phyloP scores from a whole-genome alignment of 2,329 filamentous ascomycete genomes.

The Dothidotthia symphoricarpi region DNA sequence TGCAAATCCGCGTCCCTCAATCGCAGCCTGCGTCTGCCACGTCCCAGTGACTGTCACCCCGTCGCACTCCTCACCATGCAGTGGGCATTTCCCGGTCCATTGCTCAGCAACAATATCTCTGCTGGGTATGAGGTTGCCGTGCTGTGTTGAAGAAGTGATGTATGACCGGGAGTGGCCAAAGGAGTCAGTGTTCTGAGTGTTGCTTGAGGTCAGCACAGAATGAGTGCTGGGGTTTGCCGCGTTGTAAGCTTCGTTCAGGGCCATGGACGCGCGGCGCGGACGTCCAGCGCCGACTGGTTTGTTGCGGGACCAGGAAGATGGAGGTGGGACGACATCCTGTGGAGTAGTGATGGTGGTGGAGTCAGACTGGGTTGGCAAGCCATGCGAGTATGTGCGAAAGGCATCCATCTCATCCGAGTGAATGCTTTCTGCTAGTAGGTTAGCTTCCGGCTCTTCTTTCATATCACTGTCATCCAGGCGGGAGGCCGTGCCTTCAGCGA shows the following conservation, averaged over 20 bases:
- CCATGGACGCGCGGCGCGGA: conserved; percentile 15
- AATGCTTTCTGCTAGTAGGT: too few relatives aligned
- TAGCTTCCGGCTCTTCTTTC: not conserved
- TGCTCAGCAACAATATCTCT: not conserved
- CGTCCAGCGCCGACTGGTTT: conserved; percentile 9
- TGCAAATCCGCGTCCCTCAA: conserved; percentile 10
- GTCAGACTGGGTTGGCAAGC: too few relatives aligned
- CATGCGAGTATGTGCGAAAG: too few relatives aligned
- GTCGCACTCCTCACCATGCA: conserved; percentile 24
- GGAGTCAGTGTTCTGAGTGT: too few relatives aligned
- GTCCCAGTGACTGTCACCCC: conserved; percentile 9
- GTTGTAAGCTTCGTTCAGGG: conserved; percentile 21
- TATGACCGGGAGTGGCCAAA: too few relatives aligned
- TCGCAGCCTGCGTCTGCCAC: conserved; percentile 13
- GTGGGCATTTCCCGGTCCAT: conserved; percentile 8
- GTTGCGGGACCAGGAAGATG: not conserved
- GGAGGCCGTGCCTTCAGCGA: conserved; percentile 4
- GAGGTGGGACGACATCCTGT: not conserved
- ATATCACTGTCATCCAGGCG: not conserved
- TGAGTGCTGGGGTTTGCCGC: conserved; percentile 2
- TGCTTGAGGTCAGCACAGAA: not conserved
- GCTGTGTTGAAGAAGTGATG: too few relatives aligned
- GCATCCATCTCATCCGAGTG: too few relatives aligned
- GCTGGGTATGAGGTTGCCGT: too few relatives aligned
- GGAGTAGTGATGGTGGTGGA: not conserved